These are phyloP conservation scores for Podospora pseudopauciseta DNA, from an alignment of 495 filamentous ascomycete species.

Conservation along the genomic window DNA sequence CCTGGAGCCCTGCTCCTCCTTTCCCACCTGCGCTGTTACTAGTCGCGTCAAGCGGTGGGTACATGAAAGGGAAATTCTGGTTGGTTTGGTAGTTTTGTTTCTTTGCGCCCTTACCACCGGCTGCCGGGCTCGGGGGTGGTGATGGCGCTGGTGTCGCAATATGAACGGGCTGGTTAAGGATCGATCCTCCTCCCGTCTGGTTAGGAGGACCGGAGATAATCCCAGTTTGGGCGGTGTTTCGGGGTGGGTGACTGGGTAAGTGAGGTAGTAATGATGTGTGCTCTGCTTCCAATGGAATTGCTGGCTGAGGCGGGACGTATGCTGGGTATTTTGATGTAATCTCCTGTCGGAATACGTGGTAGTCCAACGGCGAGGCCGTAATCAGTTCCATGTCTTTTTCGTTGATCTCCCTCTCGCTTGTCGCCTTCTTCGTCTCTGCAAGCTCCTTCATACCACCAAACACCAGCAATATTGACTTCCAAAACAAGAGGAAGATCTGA, in stretches of 20 bases:
- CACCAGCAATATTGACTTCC: constrained; percentile 83
- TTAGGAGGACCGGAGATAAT: constrained; percentile 45
- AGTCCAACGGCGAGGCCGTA: constrained; percentile 90
- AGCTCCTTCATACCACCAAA: constrained; percentile 75
- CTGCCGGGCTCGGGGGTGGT: constrained; percentile 85
- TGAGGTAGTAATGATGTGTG: constrained; percentile 88
- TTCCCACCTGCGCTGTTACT: constrained; percentile 87
- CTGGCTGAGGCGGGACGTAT: constrained; percentile 80
- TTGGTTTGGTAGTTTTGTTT: constrained; percentile 99
- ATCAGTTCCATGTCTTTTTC: constrained; percentile 58
- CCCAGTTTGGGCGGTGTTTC: constrained; percentile 46
- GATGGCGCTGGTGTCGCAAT: constrained; percentile 98
- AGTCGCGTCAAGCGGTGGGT: constrained; percentile 79
- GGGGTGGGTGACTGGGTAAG: constrained; percentile 65
- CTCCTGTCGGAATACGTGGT: constrained; percentile 93
- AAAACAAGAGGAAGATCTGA: constrained; percentile 71
- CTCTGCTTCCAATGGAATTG: constrained; percentile 82
- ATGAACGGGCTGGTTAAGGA: constrained; percentile 92
- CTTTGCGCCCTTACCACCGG: constrained; percentile 89
- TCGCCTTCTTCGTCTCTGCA: constrained; percentile 66
- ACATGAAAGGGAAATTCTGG: constrained; percentile 96
- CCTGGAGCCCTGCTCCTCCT: constrained; percentile 70
- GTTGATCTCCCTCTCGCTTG: constrained; percentile 47
- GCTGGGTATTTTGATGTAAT: constrained; percentile 98
- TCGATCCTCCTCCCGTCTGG: constrained; percentile 65